Percentiles rank a stretch among this genome's conserved stretches.
phyloP scores from a whole-genome alignment of 345 rosid genomes.

The Combretum micranthum region DNA sequence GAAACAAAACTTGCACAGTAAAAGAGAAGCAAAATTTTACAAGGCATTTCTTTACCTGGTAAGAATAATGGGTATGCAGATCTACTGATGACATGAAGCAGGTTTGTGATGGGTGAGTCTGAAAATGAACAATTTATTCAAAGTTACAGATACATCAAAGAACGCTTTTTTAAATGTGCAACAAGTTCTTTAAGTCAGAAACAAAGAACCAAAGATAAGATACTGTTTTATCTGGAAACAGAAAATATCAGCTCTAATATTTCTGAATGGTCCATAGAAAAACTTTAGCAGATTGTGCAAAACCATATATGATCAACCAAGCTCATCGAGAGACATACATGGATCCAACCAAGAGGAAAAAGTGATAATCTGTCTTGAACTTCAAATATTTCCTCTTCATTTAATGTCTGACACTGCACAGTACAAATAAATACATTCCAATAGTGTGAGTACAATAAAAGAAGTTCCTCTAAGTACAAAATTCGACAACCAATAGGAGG shows the following conservation, averaged over 20 bases:
- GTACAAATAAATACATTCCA: background rate
- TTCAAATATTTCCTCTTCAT: conserved; percentile 95
- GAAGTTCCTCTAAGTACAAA: background rate
- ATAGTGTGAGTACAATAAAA: background rate
- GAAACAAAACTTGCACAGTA: background rate
- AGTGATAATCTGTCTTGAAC: conserved; percentile 80
- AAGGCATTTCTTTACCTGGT: conserved; percentile 48
- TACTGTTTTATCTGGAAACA: too few species aligned
- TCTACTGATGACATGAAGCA: conserved; percentile 99
- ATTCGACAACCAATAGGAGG: conserved; percentile 4
- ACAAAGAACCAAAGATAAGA: too few species aligned
- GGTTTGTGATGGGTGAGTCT: conserved; percentile 97
- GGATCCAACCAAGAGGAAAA: conserved; percentile 95
- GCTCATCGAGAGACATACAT: conserved; percentile 43
- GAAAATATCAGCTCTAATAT: background rate
- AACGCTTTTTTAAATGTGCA: too few species aligned
- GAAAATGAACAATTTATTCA: conserved; percentile 25
- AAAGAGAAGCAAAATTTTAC: background rate
- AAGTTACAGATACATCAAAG: background rate
- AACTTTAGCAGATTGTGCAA: background rate
- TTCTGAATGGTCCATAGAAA: background rate
- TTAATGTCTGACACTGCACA: conserved; percentile 75
- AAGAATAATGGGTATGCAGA: conserved; percentile 96
- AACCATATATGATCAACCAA: background rate
- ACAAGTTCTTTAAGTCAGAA: too few species aligned